These are phyloP conservation scores for Kuraishia cidri DNA, from an alignment of 805 yeast genomes.

Conservation along the genomic window DNA sequence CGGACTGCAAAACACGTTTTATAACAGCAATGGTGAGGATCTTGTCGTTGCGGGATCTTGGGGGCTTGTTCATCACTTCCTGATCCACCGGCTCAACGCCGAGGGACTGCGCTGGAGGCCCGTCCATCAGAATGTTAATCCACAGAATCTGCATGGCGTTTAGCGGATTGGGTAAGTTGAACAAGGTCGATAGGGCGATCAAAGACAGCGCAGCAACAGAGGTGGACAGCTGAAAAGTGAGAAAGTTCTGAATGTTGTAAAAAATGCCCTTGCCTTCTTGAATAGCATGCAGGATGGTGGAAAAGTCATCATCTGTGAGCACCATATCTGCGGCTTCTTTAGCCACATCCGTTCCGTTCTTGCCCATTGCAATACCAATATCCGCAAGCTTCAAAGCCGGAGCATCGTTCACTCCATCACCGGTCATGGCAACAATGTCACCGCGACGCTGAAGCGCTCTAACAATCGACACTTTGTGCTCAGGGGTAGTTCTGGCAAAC, in stretches of 20 bases:
- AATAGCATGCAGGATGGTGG: slow-evolving; percentile 87
- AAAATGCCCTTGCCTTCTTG: slow-evolving; percentile 98
- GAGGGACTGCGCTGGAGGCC: slow-evolving; percentile 96
- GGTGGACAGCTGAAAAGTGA: slow-evolving; percentile 93
- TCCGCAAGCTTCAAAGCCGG: slow-evolving; percentile 96
- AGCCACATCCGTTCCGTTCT: slow-evolving; percentile 97
- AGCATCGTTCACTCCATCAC: slow-evolving; percentile 99
- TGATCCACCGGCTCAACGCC: slow-evolving; percentile 98
- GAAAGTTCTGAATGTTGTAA: slow-evolving; percentile 88
- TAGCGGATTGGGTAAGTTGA: slow-evolving; percentile 86
- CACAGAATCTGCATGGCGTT: slow-evolving; percentile 98
- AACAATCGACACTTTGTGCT: slow-evolving; percentile 84
- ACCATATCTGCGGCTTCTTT: slow-evolving; percentile 98
- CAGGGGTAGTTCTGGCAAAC: slow-evolving; percentile 93
- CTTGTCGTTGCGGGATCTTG: slow-evolving; percentile 79
- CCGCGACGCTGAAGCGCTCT: slow-evolving; percentile 86
- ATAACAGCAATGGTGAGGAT: slow-evolving; percentile 67
- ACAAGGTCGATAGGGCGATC: slow-evolving; percentile 79
- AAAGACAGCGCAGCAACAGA: slow-evolving; percentile 90
- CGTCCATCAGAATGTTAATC: slow-evolving; percentile 98
- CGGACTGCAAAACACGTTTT: slow-evolving; percentile 68
- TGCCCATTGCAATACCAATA: slow-evolving; percentile 98
- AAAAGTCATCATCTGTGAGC: slow-evolving; percentile 91
- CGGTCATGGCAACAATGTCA: slow-evolving; percentile 98
- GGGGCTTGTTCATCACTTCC: slow-evolving; percentile 94